Percentiles rank a stretch among this genome's conserved stretches.
phyloP scores from a whole-genome alignment of 768 basidiomycete genomes.

The Boletus rufocinnamomeus region DNA sequence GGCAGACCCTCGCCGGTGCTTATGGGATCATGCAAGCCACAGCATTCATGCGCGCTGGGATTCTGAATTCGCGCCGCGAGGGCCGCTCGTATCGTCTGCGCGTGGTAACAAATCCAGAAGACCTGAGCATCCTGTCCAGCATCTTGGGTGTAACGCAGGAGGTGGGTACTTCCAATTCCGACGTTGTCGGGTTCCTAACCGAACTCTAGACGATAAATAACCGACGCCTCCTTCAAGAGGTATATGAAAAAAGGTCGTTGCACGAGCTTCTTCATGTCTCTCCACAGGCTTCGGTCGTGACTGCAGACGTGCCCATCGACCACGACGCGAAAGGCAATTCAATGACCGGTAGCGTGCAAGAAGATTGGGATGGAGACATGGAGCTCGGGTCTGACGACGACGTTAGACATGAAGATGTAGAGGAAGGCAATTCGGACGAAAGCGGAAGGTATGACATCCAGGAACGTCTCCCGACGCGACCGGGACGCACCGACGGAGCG shows the following conservation, averaged over 20 bases:
- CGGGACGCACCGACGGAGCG: conserved; percentile 46
- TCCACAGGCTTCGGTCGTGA: conserved; percentile 19
- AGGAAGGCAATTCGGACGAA: conserved; percentile 44
- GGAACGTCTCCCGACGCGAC: conserved; percentile 45
- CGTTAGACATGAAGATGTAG: conserved; percentile 8
- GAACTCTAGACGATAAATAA: conserved; percentile 67
- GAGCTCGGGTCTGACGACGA: conserved; percentile 31
- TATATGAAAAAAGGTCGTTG: conserved; percentile 59
- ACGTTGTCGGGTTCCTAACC: conserved; percentile 5
- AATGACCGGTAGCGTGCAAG: conserved; percentile 29
- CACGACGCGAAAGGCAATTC: conserved; percentile 11
- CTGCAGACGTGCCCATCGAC: conserved; percentile 23
- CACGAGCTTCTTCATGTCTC: conserved; percentile 58
- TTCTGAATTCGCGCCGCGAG: conserved; percentile 56
- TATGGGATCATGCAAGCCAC: conserved; percentile 74
- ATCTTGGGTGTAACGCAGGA: conserved; percentile 85
- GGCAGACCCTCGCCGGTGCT: conserved; percentile 82
- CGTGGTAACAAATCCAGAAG: conserved; percentile 50
- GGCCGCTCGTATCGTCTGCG: conserved; percentile 51
- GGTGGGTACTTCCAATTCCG: conserved; percentile 44
- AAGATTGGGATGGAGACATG: conserved; percentile 45
- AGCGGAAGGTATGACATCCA: conserved; percentile 59
- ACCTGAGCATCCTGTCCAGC: conserved; percentile 76
- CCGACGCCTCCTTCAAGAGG: conserved; percentile 64
- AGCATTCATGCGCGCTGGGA: conserved; percentile 63